phyloP scores from a whole-genome alignment of 345 rosid species.

The Syzygium aqueum region DNA sequence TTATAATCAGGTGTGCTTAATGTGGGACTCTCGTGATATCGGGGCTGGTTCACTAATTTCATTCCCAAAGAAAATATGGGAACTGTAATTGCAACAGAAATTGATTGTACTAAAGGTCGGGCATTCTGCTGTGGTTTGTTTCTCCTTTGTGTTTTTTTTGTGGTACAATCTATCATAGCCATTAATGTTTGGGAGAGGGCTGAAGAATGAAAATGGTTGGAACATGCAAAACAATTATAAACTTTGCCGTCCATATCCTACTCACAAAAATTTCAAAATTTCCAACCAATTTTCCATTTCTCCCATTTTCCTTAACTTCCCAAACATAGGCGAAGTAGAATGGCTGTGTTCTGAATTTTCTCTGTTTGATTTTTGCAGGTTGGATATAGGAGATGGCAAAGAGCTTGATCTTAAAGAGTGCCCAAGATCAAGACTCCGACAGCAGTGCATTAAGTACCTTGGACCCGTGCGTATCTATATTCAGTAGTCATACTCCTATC shows the following conservation, averaged over 20 bases:
- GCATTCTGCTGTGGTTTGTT: background rate
- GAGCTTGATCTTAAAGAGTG: conserved; percentile 58
- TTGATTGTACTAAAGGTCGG: background rate
- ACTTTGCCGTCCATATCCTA: background rate
- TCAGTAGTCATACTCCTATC: background rate
- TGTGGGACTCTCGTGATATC: background rate
- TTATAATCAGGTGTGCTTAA: background rate
- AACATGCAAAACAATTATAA: too few relatives aligned
- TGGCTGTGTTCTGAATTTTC: background rate
- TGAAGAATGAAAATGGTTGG: background rate
- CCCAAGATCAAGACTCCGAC: conserved; percentile 55
- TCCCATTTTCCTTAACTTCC: background rate
- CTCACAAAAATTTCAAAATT: background rate
- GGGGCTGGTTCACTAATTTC: background rate
- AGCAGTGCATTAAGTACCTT: conserved; percentile 78
- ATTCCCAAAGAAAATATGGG: background rate
- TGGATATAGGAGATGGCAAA: conserved; percentile 86
- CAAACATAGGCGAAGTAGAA: background rate
- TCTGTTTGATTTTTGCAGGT: conserved; percentile 32
- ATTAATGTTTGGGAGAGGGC: background rate
- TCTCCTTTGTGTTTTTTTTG: background rate
- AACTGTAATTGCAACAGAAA: background rate
- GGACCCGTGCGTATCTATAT: conserved; percentile 63
- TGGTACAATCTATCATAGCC: background rate
- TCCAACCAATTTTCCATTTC: background rate